Base-by-base conservation (phyloP, 495 filamentous ascomycete genomes). In the Penicillium odoratum region DNA sequence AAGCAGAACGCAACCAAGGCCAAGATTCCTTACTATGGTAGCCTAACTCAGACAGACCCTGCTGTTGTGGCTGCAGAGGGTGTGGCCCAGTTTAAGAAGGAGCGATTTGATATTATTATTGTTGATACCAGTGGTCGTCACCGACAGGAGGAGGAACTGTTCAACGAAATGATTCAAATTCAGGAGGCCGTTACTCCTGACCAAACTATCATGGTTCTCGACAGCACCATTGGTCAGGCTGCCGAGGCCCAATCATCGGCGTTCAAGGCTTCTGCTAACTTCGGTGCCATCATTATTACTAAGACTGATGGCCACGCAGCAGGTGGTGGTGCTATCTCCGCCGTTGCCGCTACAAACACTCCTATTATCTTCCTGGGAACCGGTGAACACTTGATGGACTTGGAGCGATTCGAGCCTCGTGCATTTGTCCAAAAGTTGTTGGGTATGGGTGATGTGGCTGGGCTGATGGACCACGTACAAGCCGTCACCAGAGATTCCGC, bases 1-100 rank as follows among this genome's bases (percentile, higher is more conserved):
- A 99, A 98, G 71, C 94, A 99, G 73, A 99, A 98, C 68, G 94
- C 94, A 1, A 97, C 91, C 47, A 98, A 97, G 73, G 94, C 95
- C 10, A 97, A 96, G 80, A 98, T 99, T 36, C 95, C 94, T 7
- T 99, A 99, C 81, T 98, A 94, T 68, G 94, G 94, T 64, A 93
- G 89, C 58, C 76, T 98, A 49, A 98, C 93, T 0, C 92, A 98
- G 70, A 97, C 92, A 8, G 95, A 99, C 69, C 94, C 94, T 2
- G 93, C 92, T 5, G 85, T 91, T 28, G 95, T 99, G 18, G 92
- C 95, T 1, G 81, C 85, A 3, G 94, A 98, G 64, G 94, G 94
- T 69, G 95, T 99, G 11, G 92, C 96, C 33, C 95, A 97, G 74
- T 99, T 99, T 81, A 97, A 96, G 80, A 97, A 97, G 77, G 95